Evolutionary conservation across 257 asterid species (phyloP).

Genomic region (Misopates orontium): DNA sequence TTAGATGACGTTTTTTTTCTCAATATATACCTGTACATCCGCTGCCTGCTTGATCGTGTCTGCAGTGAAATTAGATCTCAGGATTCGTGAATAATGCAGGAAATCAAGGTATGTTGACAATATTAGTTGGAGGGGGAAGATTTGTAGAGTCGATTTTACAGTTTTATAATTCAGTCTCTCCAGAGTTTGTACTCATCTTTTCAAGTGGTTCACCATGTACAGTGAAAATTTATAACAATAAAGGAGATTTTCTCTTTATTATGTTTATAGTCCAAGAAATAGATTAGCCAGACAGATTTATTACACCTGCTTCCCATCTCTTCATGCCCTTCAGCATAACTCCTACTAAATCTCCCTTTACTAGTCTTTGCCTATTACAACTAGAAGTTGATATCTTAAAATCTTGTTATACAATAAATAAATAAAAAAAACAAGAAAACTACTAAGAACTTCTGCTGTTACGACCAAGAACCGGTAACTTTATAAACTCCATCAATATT

Average conservation of each 20-base stretch:
- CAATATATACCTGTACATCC: conserved; percentile 17
- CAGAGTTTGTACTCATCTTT: conserved; percentile 26
- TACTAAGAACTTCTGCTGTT: neutral
- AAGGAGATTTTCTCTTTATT: neutral
- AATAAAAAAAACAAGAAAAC: neutral
- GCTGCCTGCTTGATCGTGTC: conserved; percentile 8
- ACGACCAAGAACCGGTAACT: conserved; percentile 25
- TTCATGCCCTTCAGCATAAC: neutral
- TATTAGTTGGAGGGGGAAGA: conserved; percentile 37
- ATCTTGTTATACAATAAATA: too few species aligned
- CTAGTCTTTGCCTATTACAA: neutral
- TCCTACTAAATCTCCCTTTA: too few species aligned
- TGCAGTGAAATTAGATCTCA: conserved; percentile 21
- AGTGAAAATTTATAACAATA: neutral
- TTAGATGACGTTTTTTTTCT: neutral
- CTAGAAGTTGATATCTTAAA: neutral
- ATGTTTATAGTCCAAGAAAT: conserved; percentile 17
- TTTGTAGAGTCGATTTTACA: conserved; percentile 31
- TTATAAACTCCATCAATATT: conserved; percentile 14
- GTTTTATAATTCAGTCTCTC: conserved; percentile 37
- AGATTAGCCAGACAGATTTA: conserved; percentile 1
- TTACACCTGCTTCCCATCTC: neutral
- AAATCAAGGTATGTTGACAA: conserved; percentile 34
- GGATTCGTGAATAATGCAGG: conserved; percentile 38
- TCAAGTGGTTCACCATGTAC: conserved; percentile 33